A percentile compares a stretch with the other conserved stretches of the same genome.
These are phyloP conservation scores for Vitis labrusca DNA, from an alignment of 164 flowering plant species.

Conservation along the genomic window DNA sequence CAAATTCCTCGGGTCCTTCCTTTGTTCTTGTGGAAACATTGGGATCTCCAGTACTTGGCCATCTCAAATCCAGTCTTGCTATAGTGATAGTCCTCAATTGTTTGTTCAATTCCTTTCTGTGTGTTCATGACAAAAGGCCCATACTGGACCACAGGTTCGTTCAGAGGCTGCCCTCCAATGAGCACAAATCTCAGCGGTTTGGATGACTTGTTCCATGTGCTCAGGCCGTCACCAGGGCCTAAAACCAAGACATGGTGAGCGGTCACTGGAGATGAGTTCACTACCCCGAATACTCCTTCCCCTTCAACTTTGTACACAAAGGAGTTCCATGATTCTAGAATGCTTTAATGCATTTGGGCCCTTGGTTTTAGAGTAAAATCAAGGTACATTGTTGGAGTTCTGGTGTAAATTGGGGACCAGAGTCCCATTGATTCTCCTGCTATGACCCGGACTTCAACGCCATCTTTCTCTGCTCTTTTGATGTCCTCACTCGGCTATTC, in stretches of 20 bases:
- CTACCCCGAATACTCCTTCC: conserved; percentile 62
- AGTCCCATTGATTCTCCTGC: conserved; percentile 92
- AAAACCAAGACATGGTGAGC: conserved; percentile 70
- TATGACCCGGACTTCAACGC: conserved; percentile 70
- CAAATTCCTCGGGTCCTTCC: too few species aligned
- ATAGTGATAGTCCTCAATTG: conserved; percentile 67
- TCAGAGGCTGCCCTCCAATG: conserved; percentile 76
- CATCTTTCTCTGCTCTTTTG: conserved; percentile 53
- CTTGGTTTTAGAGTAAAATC: conserved; percentile 71
- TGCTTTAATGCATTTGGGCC: conserved; percentile 54
- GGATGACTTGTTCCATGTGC: conserved; percentile 69
- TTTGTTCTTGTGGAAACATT: neutral
- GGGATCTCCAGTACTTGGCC: conserved; percentile 76
- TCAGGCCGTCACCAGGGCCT: conserved; percentile 70
- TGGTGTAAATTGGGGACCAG: conserved; percentile 72
- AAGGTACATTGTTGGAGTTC: conserved; percentile 87
- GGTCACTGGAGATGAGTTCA: conserved; percentile 35
- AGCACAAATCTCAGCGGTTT: conserved; percentile 61
- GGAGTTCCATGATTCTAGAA: conserved; percentile 75
- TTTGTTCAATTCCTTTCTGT: conserved; percentile 68
- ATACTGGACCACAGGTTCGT: conserved; percentile 72
- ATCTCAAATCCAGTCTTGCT: conserved; percentile 78
- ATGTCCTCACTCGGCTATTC: conserved; percentile 60
- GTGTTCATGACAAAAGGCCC: conserved; percentile 99
- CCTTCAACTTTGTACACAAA: conserved; percentile 79